A percentile compares a stretch with the other conserved stretches of the same genome.
These are phyloP conservation scores for Pseudogymnoascus sp. DNA, from an alignment of 2,329 filamentous ascomycete species.

Conservation along the genomic window DNA sequence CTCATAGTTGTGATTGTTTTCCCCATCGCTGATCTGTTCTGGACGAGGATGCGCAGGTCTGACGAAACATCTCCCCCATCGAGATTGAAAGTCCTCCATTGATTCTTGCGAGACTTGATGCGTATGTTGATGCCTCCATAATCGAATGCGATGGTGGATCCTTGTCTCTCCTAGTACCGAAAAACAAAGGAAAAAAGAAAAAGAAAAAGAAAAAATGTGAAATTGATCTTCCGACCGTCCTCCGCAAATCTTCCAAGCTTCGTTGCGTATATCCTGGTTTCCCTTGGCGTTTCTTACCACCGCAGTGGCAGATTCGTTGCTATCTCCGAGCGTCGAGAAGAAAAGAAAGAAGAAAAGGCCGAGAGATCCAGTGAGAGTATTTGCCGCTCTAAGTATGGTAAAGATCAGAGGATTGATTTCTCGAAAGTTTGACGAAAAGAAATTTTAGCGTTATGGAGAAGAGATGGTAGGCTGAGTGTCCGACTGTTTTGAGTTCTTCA, in stretches of 20 bases:
- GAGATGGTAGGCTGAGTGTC: not conserved
- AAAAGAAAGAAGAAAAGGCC: too few species aligned
- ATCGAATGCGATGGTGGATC: not conserved
- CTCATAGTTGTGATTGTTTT: not conserved
- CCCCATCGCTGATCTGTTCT: not conserved
- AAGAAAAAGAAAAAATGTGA: not conserved
- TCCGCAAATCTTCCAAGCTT: not conserved
- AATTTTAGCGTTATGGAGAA: too few species aligned
- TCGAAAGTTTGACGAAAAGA: too few species aligned
- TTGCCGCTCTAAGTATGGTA: too few species aligned
- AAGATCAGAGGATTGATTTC: too few species aligned
- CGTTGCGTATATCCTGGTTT: not conserved
- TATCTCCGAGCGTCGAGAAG: too few species aligned
- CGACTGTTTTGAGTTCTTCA: not conserved
- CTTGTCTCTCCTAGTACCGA: too few species aligned
- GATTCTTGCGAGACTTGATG: not conserved
- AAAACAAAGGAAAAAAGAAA: too few species aligned
- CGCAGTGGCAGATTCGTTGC: too few species aligned
- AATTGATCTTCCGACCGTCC: not conserved
- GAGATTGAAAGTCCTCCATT: not conserved
- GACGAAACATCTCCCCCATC: not conserved
- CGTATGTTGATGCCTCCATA: not conserved
- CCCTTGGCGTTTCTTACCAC: not conserved
- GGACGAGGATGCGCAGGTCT: not conserved
- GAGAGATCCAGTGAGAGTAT: too few species aligned